These are phyloP conservation scores for Fusarium poae DNA, from an alignment of 2,329 filamentous ascomycete genomes.

Conservation along the genomic window DNA sequence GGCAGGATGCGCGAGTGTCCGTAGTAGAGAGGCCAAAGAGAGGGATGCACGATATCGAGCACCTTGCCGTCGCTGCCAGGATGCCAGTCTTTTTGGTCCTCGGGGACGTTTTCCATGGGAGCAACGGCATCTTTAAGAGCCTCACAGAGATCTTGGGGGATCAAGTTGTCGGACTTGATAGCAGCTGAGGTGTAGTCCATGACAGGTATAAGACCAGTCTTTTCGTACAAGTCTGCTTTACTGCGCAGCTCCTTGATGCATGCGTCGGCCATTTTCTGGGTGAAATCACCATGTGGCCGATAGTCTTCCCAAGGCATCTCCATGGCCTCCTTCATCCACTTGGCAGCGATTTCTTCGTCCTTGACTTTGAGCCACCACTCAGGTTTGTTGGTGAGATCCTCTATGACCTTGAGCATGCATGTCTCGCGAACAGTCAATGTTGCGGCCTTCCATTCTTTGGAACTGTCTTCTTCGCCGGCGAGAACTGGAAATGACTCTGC, in stretches of 20 bases:
- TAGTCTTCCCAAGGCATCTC: slow-evolving; percentile 49
- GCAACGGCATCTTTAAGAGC: slow-evolving; percentile 60
- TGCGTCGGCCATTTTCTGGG: background rate
- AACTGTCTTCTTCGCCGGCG: background rate
- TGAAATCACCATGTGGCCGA: slow-evolving; percentile 21
- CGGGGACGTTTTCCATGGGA: slow-evolving; percentile 64
- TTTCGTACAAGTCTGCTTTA: slow-evolving; percentile 53
- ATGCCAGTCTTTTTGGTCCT: slow-evolving; percentile 55
- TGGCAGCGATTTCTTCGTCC: slow-evolving; percentile 44
- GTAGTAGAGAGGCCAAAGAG: slow-evolving; percentile 45
- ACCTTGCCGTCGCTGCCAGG: slow-evolving; percentile 37
- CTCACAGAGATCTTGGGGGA: slow-evolving; percentile 46
- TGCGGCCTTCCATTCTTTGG: slow-evolving; percentile 40
- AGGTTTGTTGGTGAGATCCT: slow-evolving; percentile 53
- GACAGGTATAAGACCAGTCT: slow-evolving; percentile 52
- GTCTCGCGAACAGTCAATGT: slow-evolving; percentile 51
- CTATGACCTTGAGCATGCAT: slow-evolving; percentile 52
- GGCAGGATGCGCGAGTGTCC: slow-evolving; percentile 52
- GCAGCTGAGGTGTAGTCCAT: slow-evolving; percentile 52
- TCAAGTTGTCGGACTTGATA: slow-evolving; percentile 54
- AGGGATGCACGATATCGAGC: slow-evolving; percentile 43
- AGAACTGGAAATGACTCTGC: slow-evolving; percentile 43
- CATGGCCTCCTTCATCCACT: slow-evolving; percentile 51
- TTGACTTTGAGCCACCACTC: slow-evolving; percentile 54
- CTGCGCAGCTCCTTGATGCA: slow-evolving; percentile 51